Evolutionary conservation across 1,139 yeast genomes (phyloP).

Genomic region (Kodamaea sp.): DNA sequence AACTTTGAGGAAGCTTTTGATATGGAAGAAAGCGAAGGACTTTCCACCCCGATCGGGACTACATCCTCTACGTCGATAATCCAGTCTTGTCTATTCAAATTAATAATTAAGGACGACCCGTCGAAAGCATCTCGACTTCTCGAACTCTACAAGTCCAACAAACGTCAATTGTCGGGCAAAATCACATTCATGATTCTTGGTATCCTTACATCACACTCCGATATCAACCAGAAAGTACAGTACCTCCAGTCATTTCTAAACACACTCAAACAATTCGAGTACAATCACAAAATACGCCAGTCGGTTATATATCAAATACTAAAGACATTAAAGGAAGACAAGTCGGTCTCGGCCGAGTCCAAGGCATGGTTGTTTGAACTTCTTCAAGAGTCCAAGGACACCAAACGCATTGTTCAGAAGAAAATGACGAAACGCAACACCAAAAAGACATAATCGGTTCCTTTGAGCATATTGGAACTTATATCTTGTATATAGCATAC

Average conservation of each 20-base stretch:
- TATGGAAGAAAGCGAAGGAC: too few relatives aligned
- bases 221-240: slow-evolving; percentile 18
- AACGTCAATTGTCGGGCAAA: slow-evolving; percentile 20
- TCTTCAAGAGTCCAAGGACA: slow-evolving; percentile 6
- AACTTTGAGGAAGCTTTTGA: too few relatives aligned
- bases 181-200: slow-evolving; percentile 26
- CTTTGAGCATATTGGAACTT: too few relatives aligned
- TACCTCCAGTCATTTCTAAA: slow-evolving; percentile 22
- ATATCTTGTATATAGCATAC: too few relatives aligned
- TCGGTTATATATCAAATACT: slow-evolving; percentile 13
- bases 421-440: slow-evolving; percentile 2
- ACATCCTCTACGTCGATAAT: slow-evolving; percentile 14
- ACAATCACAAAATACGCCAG: slow-evolving; percentile 20
- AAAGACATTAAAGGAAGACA: slow-evolving; percentile 8
- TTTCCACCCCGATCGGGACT: too few relatives aligned
- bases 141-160: slow-evolving; percentile 19
- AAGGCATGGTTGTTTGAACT: slow-evolving; percentile 8
- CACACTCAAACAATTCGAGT: slow-evolving; percentile 19
- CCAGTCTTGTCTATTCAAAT: slow-evolving; percentile 24
- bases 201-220: slow-evolving; percentile 21
- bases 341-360: slow-evolving; percentile 6
- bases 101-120: slow-evolving; percentile 29
- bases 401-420: slow-evolving; percentile 7
- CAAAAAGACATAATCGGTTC: too few relatives aligned
- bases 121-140: slow-evolving; percentile 23